Conservation (phyloP, 305 asterid genomes). For the Fraxinus sp. region DNA sequence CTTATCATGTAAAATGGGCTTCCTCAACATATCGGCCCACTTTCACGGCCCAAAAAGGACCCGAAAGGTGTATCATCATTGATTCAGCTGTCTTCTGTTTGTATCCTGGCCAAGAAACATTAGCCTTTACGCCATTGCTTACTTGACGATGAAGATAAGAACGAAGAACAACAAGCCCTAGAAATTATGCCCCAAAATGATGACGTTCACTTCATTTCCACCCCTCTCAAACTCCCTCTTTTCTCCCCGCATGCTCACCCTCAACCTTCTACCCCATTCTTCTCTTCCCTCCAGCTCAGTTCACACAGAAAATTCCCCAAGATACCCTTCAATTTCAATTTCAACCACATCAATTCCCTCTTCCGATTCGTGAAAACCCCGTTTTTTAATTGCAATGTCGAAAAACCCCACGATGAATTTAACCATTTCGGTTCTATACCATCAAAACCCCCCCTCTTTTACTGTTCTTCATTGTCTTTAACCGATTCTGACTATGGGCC, state of each 20-base stretch:
- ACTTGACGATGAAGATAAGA: too few relatives aligned
- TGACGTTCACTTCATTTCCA: constrained; percentile 52
- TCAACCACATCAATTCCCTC: constrained; percentile 39
- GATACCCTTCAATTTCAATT: constrained; percentile 36
- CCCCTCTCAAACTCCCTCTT: constrained; percentile 57
- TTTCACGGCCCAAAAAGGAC: not conserved
- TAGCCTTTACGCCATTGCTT: not conserved
- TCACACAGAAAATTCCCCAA: constrained; percentile 31
- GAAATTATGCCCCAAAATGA: constrained; percentile 50
- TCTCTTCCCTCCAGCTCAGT: constrained; percentile 31
- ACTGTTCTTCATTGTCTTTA: constrained; percentile 62
- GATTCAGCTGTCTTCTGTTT: not conserved
- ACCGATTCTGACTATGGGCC: constrained; percentile 39
- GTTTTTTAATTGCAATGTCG: constrained; percentile 24
- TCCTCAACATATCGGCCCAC: not conserved
- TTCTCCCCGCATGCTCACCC: constrained; percentile 24
- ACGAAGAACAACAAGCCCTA: constrained; percentile 16
- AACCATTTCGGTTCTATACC: constrained; percentile 14
- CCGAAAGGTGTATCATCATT: not conserved
- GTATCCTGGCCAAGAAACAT: not conserved
- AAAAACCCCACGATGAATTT: constrained; percentile 15
- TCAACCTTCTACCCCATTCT: constrained; percentile 16
- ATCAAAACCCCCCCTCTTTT: constrained; percentile 44
- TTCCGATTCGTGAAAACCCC: constrained; percentile 39
- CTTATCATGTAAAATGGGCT: not conserved